These are phyloP conservation scores for Aspergillus bridgeri DNA, from an alignment of 495 filamentous ascomycete genomes.

Conservation along the genomic window DNA sequence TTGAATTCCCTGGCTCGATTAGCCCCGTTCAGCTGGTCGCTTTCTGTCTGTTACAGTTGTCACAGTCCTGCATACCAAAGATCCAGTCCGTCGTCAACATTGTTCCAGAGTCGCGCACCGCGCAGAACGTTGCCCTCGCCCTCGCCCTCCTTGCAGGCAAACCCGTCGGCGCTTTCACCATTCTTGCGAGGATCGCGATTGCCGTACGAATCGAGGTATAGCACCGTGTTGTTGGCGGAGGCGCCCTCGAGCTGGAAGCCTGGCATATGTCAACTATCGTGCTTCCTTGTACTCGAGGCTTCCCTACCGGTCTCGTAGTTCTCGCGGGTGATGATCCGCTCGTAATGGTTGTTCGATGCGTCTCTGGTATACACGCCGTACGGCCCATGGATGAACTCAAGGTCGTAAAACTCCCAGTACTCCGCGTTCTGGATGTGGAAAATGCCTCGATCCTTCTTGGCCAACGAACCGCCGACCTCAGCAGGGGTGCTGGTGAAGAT, in stretches of 20 bases:
- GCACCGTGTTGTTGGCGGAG: conserved; percentile 16
- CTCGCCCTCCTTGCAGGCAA: conserved; percentile 20
- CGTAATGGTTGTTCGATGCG: conserved; percentile 21
- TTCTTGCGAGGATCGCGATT: conserved; percentile 22
- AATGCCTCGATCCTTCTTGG: conserved; percentile 15
- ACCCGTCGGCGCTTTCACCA: conserved; percentile 20
- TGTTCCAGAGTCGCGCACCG: conserved; percentile 19
- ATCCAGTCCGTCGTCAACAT: conserved; percentile 20
- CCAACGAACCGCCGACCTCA: conserved; percentile 12
- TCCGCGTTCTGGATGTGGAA: conserved; percentile 18
- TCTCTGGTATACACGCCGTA: conserved; percentile 18
- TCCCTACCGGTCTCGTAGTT: conserved; percentile 18
- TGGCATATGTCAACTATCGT: background rate
- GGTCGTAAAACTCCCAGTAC: conserved; percentile 21
- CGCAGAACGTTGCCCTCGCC: conserved; percentile 18
- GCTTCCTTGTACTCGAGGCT: too few relatives aligned
- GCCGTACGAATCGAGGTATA: conserved; percentile 18
- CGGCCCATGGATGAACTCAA: conserved; percentile 19
- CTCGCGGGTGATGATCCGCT: conserved; percentile 14
- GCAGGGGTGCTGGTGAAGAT: conserved; percentile 11
- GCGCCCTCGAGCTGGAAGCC: conserved; percentile 20
- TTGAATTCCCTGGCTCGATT: conserved; percentile 16
- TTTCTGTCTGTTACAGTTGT: too few relatives aligned
- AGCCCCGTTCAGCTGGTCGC: background rate
- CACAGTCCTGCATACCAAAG: conserved; percentile 9